These are phyloP conservation scores for Ampelomyces quisqualis DNA, from an alignment of 2,329 filamentous ascomycete genomes.

Conservation along the genomic window DNA sequence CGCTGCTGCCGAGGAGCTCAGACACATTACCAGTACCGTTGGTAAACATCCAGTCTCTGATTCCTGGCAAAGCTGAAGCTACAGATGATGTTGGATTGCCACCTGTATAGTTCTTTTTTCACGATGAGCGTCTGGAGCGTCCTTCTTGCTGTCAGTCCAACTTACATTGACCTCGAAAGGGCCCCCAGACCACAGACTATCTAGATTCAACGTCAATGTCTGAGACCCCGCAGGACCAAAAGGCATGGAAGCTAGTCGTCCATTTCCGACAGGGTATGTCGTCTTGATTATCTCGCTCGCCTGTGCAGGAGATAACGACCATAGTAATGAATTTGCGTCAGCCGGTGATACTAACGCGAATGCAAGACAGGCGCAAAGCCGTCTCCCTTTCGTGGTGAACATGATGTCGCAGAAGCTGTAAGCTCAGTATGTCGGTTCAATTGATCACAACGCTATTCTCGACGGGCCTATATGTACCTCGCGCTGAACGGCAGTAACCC, in stretches of 20 bases:
- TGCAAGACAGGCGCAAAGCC: background rate
- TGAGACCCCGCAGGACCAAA: constrained; percentile 49
- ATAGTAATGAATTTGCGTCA: constrained; percentile 22
- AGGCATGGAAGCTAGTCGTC: constrained; percentile 50
- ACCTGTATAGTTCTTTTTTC: constrained; percentile 47
- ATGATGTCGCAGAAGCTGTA: no score
- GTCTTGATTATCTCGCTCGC: constrained; percentile 26
- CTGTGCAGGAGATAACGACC: constrained; percentile 21
- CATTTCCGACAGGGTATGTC: constrained; percentile 53
- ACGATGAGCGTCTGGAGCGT: no score
- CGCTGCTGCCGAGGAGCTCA: constrained; percentile 42
- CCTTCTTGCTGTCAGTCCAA: no score
- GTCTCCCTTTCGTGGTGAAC: background rate
- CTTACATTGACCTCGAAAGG: constrained; percentile 50
- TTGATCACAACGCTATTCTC: no score
- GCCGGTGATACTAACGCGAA: background rate
- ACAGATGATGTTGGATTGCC: constrained; percentile 48
- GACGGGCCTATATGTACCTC: no score
- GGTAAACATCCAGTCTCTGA: constrained; percentile 52
- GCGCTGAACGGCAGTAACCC: no score
- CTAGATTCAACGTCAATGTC: constrained; percentile 50
- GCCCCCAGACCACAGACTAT: constrained; percentile 55
- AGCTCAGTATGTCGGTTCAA: no score
- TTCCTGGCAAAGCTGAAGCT: constrained; percentile 43
- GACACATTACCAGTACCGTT: constrained; percentile 52